Conservation (phyloP, 2,329 filamentous ascomycete species). For the Dactylellina drechsleri region DNA sequence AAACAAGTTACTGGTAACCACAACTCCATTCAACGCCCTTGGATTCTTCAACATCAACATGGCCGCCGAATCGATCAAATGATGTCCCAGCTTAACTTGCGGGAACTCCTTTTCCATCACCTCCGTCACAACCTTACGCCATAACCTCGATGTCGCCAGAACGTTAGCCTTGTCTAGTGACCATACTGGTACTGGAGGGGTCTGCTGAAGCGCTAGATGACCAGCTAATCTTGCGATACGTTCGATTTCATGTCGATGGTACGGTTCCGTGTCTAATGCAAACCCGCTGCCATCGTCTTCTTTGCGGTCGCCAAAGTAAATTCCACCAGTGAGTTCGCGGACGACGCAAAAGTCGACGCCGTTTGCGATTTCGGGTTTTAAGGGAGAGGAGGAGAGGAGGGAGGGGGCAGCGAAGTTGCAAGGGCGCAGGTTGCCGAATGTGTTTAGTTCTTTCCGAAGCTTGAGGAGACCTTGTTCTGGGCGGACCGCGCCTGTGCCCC, state of each 20-base stretch:
- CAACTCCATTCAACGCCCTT: constrained; percentile 83
- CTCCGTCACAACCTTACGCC: constrained; percentile 86
- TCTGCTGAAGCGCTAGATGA: constrained; percentile 78
- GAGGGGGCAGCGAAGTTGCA: constrained; percentile 88
- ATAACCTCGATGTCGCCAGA: constrained; percentile 86
- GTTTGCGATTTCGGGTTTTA: constrained; percentile 84
- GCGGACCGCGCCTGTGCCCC: constrained; percentile 86
- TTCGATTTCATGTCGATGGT: constrained; percentile 85
- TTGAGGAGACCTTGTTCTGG: constrained; percentile 91
- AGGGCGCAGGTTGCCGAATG: constrained; percentile 93
- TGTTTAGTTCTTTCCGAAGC: constrained; percentile 91
- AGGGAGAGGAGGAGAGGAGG: constrained; percentile 83
- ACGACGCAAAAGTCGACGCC: constrained; percentile 93
- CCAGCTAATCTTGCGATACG: constrained; percentile 84
- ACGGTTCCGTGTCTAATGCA: constrained; percentile 87
- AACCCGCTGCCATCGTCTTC: constrained; percentile 75
- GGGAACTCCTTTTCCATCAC: constrained; percentile 90
- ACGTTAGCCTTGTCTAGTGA: constrained; percentile 97
- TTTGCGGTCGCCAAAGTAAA: constrained; percentile 92
- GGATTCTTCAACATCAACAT: constrained; percentile 99
- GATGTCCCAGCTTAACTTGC: constrained; percentile 82
- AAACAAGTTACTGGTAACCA: constrained; percentile 93
- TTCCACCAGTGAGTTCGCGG: constrained; percentile 88
- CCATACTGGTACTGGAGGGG: constrained; percentile 81
- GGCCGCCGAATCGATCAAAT: constrained; percentile 94